Base-by-base conservation (phyloP, 108 stramenopile genomes). In the Cyclostephanos tholiformis region DNA sequence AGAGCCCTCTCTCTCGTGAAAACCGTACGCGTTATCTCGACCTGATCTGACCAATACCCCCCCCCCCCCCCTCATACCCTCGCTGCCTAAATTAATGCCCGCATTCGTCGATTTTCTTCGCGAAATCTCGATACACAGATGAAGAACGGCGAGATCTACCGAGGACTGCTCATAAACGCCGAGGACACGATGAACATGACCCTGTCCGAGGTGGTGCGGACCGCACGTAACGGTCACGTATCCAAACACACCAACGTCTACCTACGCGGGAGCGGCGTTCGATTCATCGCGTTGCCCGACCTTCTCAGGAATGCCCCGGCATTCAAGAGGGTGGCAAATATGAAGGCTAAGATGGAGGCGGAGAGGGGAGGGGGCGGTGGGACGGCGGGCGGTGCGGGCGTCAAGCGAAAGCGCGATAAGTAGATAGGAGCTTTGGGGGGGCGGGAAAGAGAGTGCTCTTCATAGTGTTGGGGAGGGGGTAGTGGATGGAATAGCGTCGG, bases 181-280 rank as follows among this genome's bases (percentile, higher is more conserved):
- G 98, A 98, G 74, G 98, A 98, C 65, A 97, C 98, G 6, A 98
- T 98, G 98, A 98, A 98, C 79, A 86, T 95, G 82, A 88, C 84
- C 25, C 56, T 95, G 9, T 87, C 90, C 8, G 94, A 95, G 53
- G 94, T 92, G 10, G 66, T 95, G 51, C 87, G 90, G 22, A 95
- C 94, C 22, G 87, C 88, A 25, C 80, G 88, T 20, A 92, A 87
- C 66, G 94, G 94, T 22, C 87, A 95, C 66, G 88, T 95, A 17
- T 80, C 87, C 17, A 92, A 92, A 72, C 58, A 91, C 32, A 89
- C 92, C 23, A 80, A 74, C 7, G 96, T 98, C 8, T 98, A 97
- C 73, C 68, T 98, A 17, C 71, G 97, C 46, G 98, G 98, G 30
- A 93, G 92, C 50, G 94, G 95, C 29, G 89, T 98, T 63, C 89